A percentile compares a stretch with the other conserved stretches of the same genome.
phyloP scores from a whole-genome alignment of 208 protist genomes.

The Strigomonas culicis region DNA sequence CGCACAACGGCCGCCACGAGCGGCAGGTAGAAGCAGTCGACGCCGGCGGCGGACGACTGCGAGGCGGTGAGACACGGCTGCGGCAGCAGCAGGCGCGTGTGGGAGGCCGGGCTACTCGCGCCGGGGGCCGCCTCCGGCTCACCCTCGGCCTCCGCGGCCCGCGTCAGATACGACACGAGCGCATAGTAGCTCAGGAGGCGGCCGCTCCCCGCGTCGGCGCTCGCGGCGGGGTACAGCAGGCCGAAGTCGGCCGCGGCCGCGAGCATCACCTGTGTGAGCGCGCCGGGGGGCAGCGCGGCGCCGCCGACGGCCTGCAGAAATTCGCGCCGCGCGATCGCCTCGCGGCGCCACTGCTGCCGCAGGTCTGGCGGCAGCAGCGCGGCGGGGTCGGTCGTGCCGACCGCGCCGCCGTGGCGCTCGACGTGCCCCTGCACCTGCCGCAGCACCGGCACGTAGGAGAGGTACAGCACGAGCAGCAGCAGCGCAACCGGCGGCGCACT shows the following conservation, averaged over 20 bases:
- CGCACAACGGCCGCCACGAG: neutral
- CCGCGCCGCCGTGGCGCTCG: too few relatives aligned
- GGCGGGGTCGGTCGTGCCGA: too few relatives aligned
- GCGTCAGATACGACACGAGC: neutral
- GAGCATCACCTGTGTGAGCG: constrained; percentile 36
- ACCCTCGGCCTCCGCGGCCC: neutral
- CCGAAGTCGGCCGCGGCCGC: constrained; percentile 50
- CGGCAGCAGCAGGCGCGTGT: neutral
- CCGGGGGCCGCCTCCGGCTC: neutral
- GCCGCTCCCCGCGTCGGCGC: constrained; percentile 47
- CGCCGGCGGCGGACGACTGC: neutral
- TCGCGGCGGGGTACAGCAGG: constrained; percentile 42
- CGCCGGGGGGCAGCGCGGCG: constrained; percentile 28
- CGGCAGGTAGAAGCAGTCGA: neutral
- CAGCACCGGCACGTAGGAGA: constrained; percentile 61
- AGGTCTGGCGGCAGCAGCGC: too few relatives aligned
- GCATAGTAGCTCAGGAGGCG: constrained; percentile 46
- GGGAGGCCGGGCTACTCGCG: neutral
- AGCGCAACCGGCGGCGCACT: too few relatives aligned
- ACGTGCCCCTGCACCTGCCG: too few relatives aligned
- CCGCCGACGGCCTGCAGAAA: too few relatives aligned
- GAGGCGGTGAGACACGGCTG: neutral
- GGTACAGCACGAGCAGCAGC: constrained; percentile 72
- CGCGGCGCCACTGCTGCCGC: constrained; percentile 22
- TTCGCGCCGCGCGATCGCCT: constrained; percentile 2